Percentiles rank a stretch among this genome's conserved stretches.
Conservation (phyloP, 495 filamentous ascomycete species). For the Lineolata rhizophorae region DNA sequence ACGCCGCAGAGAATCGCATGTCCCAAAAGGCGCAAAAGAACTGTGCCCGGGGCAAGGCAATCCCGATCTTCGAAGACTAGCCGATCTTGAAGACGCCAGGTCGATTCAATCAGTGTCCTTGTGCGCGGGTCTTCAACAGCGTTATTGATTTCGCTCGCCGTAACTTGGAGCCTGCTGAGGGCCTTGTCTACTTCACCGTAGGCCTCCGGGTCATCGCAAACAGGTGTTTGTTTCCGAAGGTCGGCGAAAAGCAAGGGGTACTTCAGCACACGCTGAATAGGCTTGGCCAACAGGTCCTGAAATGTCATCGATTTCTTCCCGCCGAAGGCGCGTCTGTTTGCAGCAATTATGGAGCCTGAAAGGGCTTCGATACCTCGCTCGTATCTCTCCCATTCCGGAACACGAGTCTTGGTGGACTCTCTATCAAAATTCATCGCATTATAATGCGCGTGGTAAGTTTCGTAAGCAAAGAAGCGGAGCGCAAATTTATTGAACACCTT, state of each 20-base stretch:
- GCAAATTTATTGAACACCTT: slow-evolving; percentile 58
- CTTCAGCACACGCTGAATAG: slow-evolving; percentile 81
- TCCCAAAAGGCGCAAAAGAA: slow-evolving; percentile 48
- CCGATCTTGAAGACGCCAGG: slow-evolving; percentile 60
- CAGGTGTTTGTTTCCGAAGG: slow-evolving; percentile 57
- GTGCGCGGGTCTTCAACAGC: slow-evolving; percentile 30
- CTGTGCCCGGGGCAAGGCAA: slow-evolving; percentile 4
- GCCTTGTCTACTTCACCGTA: slow-evolving; percentile 59
- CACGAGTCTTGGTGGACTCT: slow-evolving; percentile 38
- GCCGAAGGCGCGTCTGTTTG: slow-evolving; percentile 37
- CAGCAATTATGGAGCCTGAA: slow-evolving; percentile 49
- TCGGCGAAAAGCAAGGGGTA: slow-evolving; percentile 79
- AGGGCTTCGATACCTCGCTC: slow-evolving; percentile 79
- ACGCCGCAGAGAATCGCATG: slow-evolving; percentile 71
- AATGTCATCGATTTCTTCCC: slow-evolving; percentile 55
- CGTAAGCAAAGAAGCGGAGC: slow-evolving; percentile 59
- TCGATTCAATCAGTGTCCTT: slow-evolving; percentile 33
- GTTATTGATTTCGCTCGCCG: slow-evolving; percentile 53
- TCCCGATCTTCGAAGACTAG: slow-evolving; percentile 48
- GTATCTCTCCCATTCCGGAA: slow-evolving; percentile 58
- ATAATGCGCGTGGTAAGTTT: slow-evolving; percentile 73
- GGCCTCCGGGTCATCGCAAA: slow-evolving; percentile 59
- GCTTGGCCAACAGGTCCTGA: slow-evolving; percentile 85
- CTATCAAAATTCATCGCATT: slow-evolving; percentile 62
- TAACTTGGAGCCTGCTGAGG: slow-evolving; percentile 45